A percentile compares a stretch with the other conserved stretches of the same genome.
Conservation (phyloP, 2,329 filamentous ascomycete genomes). For the Stachybotrys echinatus region DNA sequence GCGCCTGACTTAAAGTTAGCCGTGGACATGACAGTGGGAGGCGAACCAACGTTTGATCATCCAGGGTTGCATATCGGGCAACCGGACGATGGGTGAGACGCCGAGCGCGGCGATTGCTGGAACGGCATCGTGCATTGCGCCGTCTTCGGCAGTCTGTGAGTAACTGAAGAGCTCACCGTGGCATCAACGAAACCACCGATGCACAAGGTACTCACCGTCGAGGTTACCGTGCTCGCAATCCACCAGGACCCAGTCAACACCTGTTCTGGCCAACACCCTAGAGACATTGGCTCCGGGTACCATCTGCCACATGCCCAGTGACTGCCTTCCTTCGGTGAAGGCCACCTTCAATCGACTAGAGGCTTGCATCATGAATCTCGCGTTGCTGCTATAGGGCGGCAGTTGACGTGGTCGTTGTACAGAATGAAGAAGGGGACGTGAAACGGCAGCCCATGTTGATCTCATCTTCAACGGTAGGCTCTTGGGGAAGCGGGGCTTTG, state of each 20-base stretch:
- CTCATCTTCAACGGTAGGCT: not conserved
- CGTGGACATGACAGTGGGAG: not conserved
- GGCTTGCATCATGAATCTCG: slow-evolving; percentile 29
- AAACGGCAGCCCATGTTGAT: not conserved
- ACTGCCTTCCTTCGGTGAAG: slow-evolving; percentile 41
- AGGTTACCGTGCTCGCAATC: slow-evolving; percentile 50
- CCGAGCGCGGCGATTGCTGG: slow-evolving; percentile 44
- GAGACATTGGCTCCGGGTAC: slow-evolving; percentile 56
- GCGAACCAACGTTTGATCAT: slow-evolving; percentile 35
- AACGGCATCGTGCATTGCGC: slow-evolving; percentile 48
- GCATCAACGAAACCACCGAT: not conserved
- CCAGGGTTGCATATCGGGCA: slow-evolving; percentile 45
- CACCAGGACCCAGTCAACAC: slow-evolving; percentile 62
- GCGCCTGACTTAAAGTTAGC: slow-evolving; percentile 36
- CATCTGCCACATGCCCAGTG: slow-evolving; percentile 60
- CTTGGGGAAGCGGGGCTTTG: not conserved
- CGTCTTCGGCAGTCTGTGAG: slow-evolving; percentile 22
- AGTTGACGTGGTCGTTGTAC: not conserved
- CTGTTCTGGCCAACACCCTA: slow-evolving; percentile 52
- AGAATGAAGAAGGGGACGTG: not conserved
- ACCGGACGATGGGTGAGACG: slow-evolving; percentile 38
- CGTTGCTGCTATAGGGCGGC: slow-evolving; percentile 4
- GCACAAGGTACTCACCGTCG: slow-evolving; percentile 31
- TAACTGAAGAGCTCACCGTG: not conserved
- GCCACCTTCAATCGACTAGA: slow-evolving; percentile 44